A percentile compares a stretch with the other conserved stretches of the same genome.
These are phyloP conservation scores for Trichoderma guizhouense DNA, from an alignment of 2,329 filamentous ascomycete species.

Conservation along the genomic window DNA sequence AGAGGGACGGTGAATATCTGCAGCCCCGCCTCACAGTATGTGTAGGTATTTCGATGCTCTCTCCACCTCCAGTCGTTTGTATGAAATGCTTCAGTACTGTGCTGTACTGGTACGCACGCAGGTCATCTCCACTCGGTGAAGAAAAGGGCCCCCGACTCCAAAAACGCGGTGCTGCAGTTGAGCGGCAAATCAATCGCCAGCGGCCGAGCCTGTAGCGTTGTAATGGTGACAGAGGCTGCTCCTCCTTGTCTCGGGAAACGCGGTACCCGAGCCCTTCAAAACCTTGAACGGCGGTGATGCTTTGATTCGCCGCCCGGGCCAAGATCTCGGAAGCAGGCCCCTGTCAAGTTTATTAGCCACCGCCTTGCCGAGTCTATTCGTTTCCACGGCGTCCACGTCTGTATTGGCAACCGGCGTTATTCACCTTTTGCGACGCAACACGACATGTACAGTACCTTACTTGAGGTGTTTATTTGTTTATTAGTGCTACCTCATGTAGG, in stretches of 20 bases:
- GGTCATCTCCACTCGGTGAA: neutral
- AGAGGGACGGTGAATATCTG: neutral
- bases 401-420: neutral
- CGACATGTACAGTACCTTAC: neutral
- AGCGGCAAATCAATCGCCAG: neutral
- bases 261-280: slow-evolving; percentile 11
- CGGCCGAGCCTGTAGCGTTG: neutral
- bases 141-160: neutral
- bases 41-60: neutral
- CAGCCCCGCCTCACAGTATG: slow-evolving; percentile 13
- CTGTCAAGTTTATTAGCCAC: slow-evolving; percentile 13
- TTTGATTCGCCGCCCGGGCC: slow-evolving; percentile 14
- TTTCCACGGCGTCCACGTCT: slow-evolving; percentile 10
- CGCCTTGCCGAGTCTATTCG: slow-evolving; percentile 9
- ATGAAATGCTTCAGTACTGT: neutral
- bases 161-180: neutral
- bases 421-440: neutral
- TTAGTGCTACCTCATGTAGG: neutral
- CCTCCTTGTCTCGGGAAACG: slow-evolving; percentile 15
- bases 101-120: neutral
- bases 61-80: neutral
- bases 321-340: slow-evolving; percentile 10
- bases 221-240: neutral
- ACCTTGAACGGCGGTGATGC: slow-evolving; percentile 2
- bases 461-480: neutral